Conservation (phyloP, 2,329 filamentous ascomycete genomes). For the Paecilomyces formosus region DNA sequence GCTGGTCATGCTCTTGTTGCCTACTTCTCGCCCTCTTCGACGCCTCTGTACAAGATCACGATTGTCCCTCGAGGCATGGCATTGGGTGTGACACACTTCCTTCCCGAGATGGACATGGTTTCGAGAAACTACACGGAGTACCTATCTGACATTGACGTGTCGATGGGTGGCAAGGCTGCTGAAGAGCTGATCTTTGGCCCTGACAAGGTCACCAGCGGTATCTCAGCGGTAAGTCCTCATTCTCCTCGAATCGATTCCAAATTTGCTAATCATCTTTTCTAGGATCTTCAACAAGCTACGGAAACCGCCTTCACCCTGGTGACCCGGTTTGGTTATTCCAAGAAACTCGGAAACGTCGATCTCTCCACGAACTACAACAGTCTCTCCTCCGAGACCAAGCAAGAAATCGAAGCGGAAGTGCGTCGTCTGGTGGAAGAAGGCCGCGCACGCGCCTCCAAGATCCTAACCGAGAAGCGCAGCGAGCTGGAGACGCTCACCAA, state of each 20-base stretch:
- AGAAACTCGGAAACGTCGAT: constrained; percentile 81
- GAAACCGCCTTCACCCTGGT: constrained; percentile 80
- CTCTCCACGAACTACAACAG: constrained; percentile 71
- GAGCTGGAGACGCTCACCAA: constrained; percentile 84
- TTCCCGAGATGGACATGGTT: constrained; percentile 90
- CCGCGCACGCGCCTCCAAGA: constrained; percentile 61
- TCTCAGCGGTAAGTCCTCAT: constrained; percentile 56
- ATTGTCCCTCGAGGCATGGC: constrained; percentile 85
- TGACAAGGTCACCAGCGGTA: constrained; percentile 87
- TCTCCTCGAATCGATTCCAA: neutral
- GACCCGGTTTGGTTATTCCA: constrained; percentile 82
- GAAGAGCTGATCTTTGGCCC: constrained; percentile 87
- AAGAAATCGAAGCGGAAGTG: constrained; percentile 81
- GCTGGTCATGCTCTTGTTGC: constrained; percentile 89
- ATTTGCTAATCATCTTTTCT: neutral
- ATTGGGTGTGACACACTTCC: constrained; percentile 76
- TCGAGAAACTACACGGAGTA: constrained; percentile 81
- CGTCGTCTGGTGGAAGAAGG: constrained; percentile 76
- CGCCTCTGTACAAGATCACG: constrained; percentile 90
- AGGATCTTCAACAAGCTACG: constrained; percentile 82
- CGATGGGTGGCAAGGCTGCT: constrained; percentile 76
- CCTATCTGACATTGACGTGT: constrained; percentile 68
- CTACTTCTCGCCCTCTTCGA: constrained; percentile 68
- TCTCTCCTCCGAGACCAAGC: constrained; percentile 78
- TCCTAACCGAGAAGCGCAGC: constrained; percentile 67